Evolutionary conservation across 257 asterid species (phyloP).

Genomic region (Knoxia roxburghii): DNA sequence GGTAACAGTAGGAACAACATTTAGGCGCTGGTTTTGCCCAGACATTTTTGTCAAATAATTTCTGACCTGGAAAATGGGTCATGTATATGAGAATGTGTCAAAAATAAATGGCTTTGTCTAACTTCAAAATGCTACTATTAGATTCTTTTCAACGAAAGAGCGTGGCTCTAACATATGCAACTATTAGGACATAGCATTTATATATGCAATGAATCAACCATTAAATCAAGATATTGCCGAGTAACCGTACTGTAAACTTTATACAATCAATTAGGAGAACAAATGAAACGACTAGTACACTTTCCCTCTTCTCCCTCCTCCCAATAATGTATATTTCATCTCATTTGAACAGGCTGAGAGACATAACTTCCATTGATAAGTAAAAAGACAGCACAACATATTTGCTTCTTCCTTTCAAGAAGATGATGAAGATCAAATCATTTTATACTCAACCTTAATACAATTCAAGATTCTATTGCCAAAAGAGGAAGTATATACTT

Average conservation of each 20-base stretch:
- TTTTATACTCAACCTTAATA: neutral
- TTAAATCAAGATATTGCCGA: neutral
- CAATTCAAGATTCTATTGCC: neutral
- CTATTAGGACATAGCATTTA: neutral
- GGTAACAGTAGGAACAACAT: constrained; percentile 46
- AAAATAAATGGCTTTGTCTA: neutral
- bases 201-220: neutral
- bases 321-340: neutral
- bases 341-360: neutral
- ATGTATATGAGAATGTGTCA: neutral
- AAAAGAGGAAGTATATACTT: neutral
- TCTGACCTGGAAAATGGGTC: constrained; percentile 10
- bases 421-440: neutral
- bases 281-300: neutral
- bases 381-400: neutral
- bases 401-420: neutral
- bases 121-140: neutral
- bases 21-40: constrained; percentile 41
- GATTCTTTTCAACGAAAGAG: neutral
- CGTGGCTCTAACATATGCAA: neutral
- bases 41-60: constrained; percentile 30
- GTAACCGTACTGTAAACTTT: neutral
- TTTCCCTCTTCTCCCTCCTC: neutral
- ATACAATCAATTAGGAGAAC: neutral
- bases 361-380: neutral